Percentiles rank a stretch among this genome's conserved stretches.
Conservation (phyloP, 1,139 yeast genomes). For the Pichia cactophila region DNA sequence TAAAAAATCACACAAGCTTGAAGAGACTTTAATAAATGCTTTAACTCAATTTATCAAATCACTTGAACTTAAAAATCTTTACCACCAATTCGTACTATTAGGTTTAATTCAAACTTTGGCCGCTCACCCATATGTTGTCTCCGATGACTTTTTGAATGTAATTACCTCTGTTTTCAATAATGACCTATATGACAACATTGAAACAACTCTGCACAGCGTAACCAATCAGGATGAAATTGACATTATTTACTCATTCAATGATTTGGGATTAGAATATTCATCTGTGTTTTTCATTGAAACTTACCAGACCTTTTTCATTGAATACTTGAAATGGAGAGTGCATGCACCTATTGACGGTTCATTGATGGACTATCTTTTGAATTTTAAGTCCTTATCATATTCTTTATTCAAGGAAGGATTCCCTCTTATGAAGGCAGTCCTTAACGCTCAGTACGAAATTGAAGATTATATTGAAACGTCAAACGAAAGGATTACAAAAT, state of each 20-base stretch:
- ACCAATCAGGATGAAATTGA: conserved; percentile 11
- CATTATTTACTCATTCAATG: conserved; percentile 17
- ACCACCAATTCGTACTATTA: conserved; percentile 38
- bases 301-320: conserved; percentile 20
- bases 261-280: conserved; percentile 24
- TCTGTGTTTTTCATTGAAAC: conserved; percentile 24
- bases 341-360: conserved; percentile 8
- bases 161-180: conserved; percentile 40
- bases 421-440: conserved; percentile 25
- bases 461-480: conserved; percentile 19
- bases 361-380: conserved; percentile 15
- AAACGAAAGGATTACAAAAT: conserved; percentile 19
- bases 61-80: conserved; percentile 27
- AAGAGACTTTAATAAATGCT: conserved; percentile 4
- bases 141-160: conserved; percentile 28
- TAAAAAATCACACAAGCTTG: conserved; percentile 31
- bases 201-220: conserved; percentile 13
- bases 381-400: conserved; percentile 10
- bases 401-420: conserved; percentile 11
- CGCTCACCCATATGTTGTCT: conserved; percentile 31
- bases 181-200: conserved; percentile 18
- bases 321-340: conserved; percentile 17
- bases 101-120: conserved; percentile 42
- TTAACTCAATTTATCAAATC: conserved; percentile 25
- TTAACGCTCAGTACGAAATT: conserved; percentile 18